phyloP scores from a whole-genome alignment of 108 stramenopile genomes.

The Aurantiochytrium sp. region DNA sequence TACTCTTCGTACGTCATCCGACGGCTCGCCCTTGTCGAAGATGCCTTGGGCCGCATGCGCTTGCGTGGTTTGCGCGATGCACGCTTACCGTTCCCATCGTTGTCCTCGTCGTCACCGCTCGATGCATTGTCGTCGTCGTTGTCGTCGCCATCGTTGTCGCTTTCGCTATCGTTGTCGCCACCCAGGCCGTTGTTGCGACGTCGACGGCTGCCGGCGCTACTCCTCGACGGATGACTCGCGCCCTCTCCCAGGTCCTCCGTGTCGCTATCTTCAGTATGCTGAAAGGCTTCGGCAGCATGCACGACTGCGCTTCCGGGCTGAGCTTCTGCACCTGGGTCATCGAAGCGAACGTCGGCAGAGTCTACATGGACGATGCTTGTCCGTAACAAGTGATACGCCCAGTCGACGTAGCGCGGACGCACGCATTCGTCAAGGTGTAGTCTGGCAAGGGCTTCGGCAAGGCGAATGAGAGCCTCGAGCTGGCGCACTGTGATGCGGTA shows the following conservation, averaged over 20 bases:
- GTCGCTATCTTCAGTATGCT: conserved; percentile 27
- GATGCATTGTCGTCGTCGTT: not conserved
- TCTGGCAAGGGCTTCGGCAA: conserved; percentile 89
- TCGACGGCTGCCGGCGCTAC: not conserved
- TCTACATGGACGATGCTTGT: conserved; percentile 95
- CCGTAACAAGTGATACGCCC: conserved; percentile 84
- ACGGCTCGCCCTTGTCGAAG: conserved; percentile 38
- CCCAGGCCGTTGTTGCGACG: conserved; percentile 28
- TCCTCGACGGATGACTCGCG: not conserved
- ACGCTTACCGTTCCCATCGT: too few relatives aligned
- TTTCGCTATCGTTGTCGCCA: conserved; percentile 23
- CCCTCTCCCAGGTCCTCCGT: not conserved
- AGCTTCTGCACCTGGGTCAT: conserved; percentile 70
- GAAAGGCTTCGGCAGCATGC: not conserved
- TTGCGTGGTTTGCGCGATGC: not conserved
- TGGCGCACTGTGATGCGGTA: conserved; percentile 98
- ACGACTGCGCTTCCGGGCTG: not conserved
- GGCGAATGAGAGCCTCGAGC: conserved; percentile 91
- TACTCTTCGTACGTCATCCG: conserved; percentile 76
- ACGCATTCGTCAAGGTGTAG: conserved; percentile 82
- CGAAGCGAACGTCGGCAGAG: conserved; percentile 84
- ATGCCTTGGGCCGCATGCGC: not conserved
- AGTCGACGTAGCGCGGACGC: conserved; percentile 69
- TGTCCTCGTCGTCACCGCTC: not conserved
- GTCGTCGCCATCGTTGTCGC: conserved; percentile 24